These are phyloP conservation scores for Coemansia sp. DNA, from an alignment of 192 early-diverging fungal species.

Conservation along the genomic window DNA sequence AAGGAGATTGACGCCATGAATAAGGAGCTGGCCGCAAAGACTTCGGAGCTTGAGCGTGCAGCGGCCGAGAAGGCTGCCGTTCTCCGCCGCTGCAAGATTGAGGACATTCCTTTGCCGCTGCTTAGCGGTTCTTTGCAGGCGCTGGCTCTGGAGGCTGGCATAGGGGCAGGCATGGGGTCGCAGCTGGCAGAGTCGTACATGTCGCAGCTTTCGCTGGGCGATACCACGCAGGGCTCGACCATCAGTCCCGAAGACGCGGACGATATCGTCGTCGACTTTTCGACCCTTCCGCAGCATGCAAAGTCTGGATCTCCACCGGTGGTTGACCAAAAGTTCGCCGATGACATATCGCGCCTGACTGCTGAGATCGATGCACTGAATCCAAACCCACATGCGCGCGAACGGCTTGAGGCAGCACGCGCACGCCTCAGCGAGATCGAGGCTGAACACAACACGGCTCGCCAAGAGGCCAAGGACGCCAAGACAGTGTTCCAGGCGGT, in stretches of 20 bases:
- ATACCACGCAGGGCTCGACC: constrained; percentile 43
- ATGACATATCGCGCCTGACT: constrained; percentile 30
- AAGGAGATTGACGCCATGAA: constrained; percentile 58
- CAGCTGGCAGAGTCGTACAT: constrained; percentile 40
- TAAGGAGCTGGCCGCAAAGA: constrained; percentile 41
- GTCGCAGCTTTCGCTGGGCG: constrained; percentile 48
- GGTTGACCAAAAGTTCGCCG: constrained; percentile 38
- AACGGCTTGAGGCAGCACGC: constrained; percentile 84
- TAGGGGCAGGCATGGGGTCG: constrained; percentile 40
- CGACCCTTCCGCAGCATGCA: constrained; percentile 28
- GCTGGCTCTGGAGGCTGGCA: constrained; percentile 64
- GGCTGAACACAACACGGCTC: constrained; percentile 78
- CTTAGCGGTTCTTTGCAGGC: constrained; percentile 71
- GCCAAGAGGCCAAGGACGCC: constrained; percentile 76
- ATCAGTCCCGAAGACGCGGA: constrained; percentile 23
- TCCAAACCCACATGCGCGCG: constrained; percentile 89
- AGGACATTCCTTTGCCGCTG: constrained; percentile 89
- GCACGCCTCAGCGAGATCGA: constrained; percentile 75
- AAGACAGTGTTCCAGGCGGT: constrained; percentile 80
- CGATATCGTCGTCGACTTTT: constrained; percentile 42
- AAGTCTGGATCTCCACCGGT: constrained; percentile 20
- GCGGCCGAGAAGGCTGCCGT: constrained; percentile 76
- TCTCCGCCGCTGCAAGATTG: constrained; percentile 87
- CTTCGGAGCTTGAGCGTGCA: constrained; percentile 73
- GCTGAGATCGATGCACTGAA: constrained; percentile 77